These are phyloP conservation scores for Spatholobus suberectus DNA, from an alignment of 306 rosid genomes.

Conservation along the genomic window DNA sequence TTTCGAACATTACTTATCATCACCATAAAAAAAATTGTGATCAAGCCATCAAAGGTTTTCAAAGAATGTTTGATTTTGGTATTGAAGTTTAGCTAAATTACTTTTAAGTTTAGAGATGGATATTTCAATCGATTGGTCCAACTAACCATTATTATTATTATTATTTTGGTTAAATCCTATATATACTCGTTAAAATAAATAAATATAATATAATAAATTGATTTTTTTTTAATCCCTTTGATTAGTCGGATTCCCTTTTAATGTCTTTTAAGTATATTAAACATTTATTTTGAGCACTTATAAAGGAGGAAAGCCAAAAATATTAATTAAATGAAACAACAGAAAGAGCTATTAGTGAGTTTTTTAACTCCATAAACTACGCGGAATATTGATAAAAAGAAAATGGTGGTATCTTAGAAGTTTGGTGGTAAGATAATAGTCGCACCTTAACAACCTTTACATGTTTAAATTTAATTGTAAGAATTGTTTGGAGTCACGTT, in stretches of 20 bases:
- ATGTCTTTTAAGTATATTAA: no score
- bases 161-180: background rate
- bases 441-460: background rate
- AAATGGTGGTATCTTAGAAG: no score
- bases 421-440: no score
- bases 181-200: background rate
- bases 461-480: background rate
- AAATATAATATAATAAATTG: background rate
- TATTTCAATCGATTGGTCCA: background rate
- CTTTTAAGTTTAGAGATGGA: background rate
- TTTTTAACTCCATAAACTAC: no score
- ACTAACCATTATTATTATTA: background rate
- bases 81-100: background rate
- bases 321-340: no score
- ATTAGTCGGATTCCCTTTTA: background rate
- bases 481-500: background rate
- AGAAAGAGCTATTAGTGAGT: no score
- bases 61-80: background rate
- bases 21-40: background rate
- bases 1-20: background rate
- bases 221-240: no score
- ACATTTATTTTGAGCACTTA: no score
- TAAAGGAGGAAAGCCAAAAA: no score
- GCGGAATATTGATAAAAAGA: no score
- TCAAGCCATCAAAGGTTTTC: background rate